These are phyloP conservation scores for Eucalyptus decipiens DNA, from an alignment of 345 rosid genomes.

Conservation along the genomic window DNA sequence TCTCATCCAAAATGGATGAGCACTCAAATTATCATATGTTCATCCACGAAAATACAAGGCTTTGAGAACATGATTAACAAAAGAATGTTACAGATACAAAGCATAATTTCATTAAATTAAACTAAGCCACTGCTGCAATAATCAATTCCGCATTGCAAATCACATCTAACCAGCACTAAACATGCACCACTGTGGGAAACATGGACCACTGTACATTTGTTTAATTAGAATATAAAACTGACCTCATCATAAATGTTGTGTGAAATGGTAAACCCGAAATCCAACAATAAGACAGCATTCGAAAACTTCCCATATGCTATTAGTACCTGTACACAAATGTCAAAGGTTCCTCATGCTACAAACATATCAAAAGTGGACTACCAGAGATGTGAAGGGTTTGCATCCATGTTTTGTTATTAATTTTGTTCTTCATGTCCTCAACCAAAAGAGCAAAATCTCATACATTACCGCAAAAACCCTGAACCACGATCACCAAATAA, in stretches of 20 bases:
- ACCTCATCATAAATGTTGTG: constrained; percentile 69
- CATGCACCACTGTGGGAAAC: neutral
- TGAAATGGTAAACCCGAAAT: constrained; percentile 75
- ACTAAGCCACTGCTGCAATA: neutral
- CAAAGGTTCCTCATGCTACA: neutral
- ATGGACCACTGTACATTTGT: neutral
- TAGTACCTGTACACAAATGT: constrained; percentile 27
- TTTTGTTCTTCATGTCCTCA: neutral
- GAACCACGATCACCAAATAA: neutral
- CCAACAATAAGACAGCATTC: constrained; percentile 66
- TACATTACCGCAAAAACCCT: neutral
- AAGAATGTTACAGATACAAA: neutral
- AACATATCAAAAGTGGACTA: neutral
- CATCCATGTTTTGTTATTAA: neutral
- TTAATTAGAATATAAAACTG: neutral
- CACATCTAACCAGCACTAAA: neutral
- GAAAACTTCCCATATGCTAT: constrained; percentile 68
- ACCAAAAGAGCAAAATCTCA: neutral
- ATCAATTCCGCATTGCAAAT: neutral
- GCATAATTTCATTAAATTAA: neutral
- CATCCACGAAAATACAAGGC: neutral
- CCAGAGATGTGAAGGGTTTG: neutral
- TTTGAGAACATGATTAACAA: neutral
- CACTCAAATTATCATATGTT: neutral
- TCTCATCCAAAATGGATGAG: neutral